phyloP scores from a whole-genome alignment of 192 early-diverging fungal genomes.

The Phlyctochytrium arcticum region DNA sequence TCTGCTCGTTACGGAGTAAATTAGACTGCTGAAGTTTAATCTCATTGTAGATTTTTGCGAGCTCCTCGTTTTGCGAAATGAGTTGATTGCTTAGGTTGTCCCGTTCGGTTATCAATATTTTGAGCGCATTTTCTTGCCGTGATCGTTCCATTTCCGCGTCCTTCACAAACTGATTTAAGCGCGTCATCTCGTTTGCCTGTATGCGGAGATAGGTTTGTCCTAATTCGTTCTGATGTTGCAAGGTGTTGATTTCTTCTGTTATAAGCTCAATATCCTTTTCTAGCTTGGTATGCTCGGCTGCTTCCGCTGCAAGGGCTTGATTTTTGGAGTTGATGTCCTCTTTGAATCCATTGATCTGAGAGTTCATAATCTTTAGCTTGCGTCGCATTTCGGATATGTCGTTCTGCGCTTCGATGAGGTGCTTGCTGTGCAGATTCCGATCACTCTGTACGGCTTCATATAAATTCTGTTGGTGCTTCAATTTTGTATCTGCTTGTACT shows the following conservation, averaged over 20 bases:
- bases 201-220: slow-evolving; percentile 53
- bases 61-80: slow-evolving; percentile 53
- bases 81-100: slow-evolving; percentile 56
- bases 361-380: slow-evolving; percentile 64
- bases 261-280: slow-evolving; percentile 54
- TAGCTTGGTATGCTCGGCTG: slow-evolving; percentile 43
- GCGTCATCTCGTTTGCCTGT: slow-evolving; percentile 50
- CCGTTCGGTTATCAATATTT: slow-evolving; percentile 53
- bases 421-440: slow-evolving; percentile 57
- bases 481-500: slow-evolving; percentile 56
- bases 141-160: slow-evolving; percentile 56
- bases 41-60: slow-evolving; percentile 52
- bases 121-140: slow-evolving; percentile 56
- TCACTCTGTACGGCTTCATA: slow-evolving; percentile 64
- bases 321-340: slow-evolving; percentile 58
- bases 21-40: slow-evolving; percentile 51
- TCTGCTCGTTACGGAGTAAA: slow-evolving; percentile 41
- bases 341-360: slow-evolving; percentile 61
- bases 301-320: slow-evolving; percentile 43
- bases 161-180: slow-evolving; percentile 61
- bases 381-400: slow-evolving; percentile 64
- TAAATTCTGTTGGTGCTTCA: slow-evolving; percentile 65
- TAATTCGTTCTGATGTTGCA: slow-evolving; percentile 58
- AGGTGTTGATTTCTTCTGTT: slow-evolving; percentile 47
- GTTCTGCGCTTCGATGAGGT: slow-evolving; percentile 55